Base-by-base conservation (phyloP, 2,329 filamentous ascomycete species). In the Colletotrichum spinosum region DNA sequence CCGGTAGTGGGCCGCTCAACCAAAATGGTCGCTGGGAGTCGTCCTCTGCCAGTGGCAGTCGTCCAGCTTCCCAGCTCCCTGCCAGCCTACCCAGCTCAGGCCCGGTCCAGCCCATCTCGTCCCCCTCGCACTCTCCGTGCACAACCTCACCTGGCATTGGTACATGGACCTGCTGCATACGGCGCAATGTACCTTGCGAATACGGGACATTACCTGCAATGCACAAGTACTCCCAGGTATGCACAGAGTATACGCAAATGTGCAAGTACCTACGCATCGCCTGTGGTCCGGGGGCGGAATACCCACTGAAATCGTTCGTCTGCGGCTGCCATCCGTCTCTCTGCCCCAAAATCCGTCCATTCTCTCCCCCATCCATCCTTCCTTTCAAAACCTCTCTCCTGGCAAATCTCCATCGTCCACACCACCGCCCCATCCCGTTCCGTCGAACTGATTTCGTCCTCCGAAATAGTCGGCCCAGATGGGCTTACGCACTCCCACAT, bases 271-370 rank as follows among this genome's bases (percentile, higher is more conserved):
- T 25, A 25, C 25, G 25, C 25, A 66, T 52, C 51, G 60, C 60
- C 51, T 57, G 53, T 67, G 59, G 64, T 67, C 53, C 53, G 60
- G 64, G 59, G 59, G 64, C 45, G 53, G 44, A 50, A 59, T 59
- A 58, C 64, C 60, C 59, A 67, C 60, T 59, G 49, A 45, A 64
- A 64, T 55, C 60, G 44, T 45, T 67, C 60, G 59, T 57, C 60
- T 64, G 64, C 64, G 53, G 53, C 64, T 65, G 44, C 64, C 64
- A 59, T 54, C 64, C 64, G 49, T 65, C 59, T 38, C 50, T 56
- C 53, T 67, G 64, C 53, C 64, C 59, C 64, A 63, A 64, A 65
- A 53, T 63, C 64, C 64, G 49, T 62, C 64, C 60, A 67, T 67
- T 64, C 60, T 60, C 62, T 67, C 54, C 64, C 60, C 64, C 64